phyloP scores from a whole-genome alignment of 1,284 basidiomycete genomes.

The Pseudozyma flocculosa region DNA sequence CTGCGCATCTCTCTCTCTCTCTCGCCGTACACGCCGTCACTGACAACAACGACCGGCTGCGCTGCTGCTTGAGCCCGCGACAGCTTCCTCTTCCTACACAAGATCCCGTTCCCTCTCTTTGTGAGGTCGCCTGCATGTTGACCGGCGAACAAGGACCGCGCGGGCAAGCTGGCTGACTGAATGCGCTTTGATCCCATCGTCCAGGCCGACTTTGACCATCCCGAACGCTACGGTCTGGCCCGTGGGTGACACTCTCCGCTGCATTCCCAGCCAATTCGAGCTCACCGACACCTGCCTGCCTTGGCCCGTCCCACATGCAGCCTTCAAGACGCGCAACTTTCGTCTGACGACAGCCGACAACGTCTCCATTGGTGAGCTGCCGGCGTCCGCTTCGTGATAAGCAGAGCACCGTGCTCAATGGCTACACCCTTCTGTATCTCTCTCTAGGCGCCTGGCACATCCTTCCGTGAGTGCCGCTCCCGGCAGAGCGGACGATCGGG shows the following conservation, averaged over 20 bases:
- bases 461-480: slow-evolving; percentile 63
- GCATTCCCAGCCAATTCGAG: neutral
- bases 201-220: slow-evolving; percentile 14
- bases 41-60: too few species aligned
- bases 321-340: slow-evolving; percentile 76
- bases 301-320: too few species aligned
- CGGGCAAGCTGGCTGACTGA: too few species aligned
- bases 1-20: neutral
- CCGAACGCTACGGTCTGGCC: slow-evolving; percentile 14
- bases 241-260: slow-evolving; percentile 2
- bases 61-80: too few species aligned
- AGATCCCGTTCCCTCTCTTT: slow-evolving; percentile 67
- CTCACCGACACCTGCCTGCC: too few species aligned
- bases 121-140: neutral
- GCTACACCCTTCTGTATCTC: too few species aligned
- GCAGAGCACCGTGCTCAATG: too few species aligned
- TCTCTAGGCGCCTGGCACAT: slow-evolving; percentile 75
- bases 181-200: too few species aligned
- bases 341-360: slow-evolving; percentile 73
- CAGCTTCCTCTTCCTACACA: slow-evolving; percentile 70
- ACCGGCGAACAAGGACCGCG: neutral
- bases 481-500: slow-evolving; percentile 30
- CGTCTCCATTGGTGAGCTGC: slow-evolving; percentile 66
- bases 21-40: neutral
- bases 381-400: too few species aligned